A percentile compares a stretch with the other conserved stretches of the same genome.
Evolutionary conservation across 192 early-diverging fungal genomes (phyloP).

Genomic region (Chytriomyces sp.): DNA sequence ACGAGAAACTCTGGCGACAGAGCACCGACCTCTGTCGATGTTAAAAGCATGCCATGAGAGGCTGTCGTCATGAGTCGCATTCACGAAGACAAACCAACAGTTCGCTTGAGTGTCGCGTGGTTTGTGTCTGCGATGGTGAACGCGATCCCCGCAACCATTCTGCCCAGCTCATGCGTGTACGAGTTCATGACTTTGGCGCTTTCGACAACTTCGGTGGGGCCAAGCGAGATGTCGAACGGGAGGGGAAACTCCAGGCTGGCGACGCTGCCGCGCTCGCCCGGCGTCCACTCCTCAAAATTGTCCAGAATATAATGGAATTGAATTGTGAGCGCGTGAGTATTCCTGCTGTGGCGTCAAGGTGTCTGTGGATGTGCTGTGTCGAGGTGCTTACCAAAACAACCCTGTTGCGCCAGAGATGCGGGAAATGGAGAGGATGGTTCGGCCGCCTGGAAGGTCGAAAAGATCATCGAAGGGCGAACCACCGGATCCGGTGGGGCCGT

Average conservation of each 20-base stretch:
- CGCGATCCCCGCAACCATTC: neutral
- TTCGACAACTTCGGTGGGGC: neutral
- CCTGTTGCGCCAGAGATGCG: constrained; percentile 1
- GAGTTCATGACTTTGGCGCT: constrained; percentile 1
- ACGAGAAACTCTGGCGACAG: neutral
- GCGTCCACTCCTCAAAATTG: neutral
- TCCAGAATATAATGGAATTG: constrained; percentile 17
- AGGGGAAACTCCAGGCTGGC: neutral
- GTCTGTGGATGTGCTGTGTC: neutral
- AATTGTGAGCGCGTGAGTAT: constrained; percentile 13
- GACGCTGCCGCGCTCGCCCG: neutral
- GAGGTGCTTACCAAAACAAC: constrained; percentile 2
- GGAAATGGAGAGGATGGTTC: neutral
- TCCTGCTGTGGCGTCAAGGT: neutral
- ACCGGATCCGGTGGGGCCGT: neutral
- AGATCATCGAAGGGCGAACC: neutral
- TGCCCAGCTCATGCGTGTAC: neutral
- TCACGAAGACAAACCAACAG: neutral
- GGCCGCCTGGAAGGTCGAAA: constrained; percentile 5
- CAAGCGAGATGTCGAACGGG: neutral
- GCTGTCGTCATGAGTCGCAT: neutral
- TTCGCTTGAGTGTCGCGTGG: neutral
- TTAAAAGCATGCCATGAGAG: neutral
- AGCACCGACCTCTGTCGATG: neutral
- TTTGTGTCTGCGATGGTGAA: neutral